Evolutionary conservation across 2,329 filamentous ascomycete genomes (phyloP).

Genomic region (Elsinoe perseae): DNA sequence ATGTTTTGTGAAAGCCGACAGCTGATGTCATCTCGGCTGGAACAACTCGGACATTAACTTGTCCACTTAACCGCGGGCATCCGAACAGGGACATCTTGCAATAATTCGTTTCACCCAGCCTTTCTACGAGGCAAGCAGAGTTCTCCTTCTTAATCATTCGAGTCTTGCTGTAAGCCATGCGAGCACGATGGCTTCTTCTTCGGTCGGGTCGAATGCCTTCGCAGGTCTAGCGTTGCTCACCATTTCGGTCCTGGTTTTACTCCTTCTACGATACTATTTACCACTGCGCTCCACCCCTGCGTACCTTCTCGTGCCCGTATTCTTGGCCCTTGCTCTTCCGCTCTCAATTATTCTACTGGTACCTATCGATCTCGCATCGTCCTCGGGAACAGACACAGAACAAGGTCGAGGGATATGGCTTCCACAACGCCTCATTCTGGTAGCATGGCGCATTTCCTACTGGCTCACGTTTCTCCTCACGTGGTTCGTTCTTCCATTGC

Average conservation of each 20-base stretch:
- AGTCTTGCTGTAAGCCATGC: background rate
- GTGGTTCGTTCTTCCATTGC: slow-evolving; percentile 87
- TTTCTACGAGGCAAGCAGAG: background rate
- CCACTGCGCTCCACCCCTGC: slow-evolving; percentile 83
- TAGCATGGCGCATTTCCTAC: slow-evolving; percentile 91
- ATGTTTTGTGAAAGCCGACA: too few relatives aligned
- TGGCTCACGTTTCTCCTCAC: slow-evolving; percentile 95
- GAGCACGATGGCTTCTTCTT: slow-evolving; percentile 44
- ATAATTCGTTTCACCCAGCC: background rate
- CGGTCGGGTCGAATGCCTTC: slow-evolving; percentile 74
- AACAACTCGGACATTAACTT: background rate
- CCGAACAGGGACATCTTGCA: background rate
- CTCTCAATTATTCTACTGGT: slow-evolving; percentile 86
- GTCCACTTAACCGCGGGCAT: background rate
- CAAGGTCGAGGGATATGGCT: slow-evolving; percentile 75
- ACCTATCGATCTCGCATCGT: slow-evolving; percentile 90
- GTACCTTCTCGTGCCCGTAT: slow-evolving; percentile 85
- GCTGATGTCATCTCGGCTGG: slow-evolving; percentile 2
- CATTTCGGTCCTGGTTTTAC: slow-evolving; percentile 68
- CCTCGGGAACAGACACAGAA: slow-evolving; percentile 62
- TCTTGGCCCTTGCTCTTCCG: slow-evolving; percentile 89
- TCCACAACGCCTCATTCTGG: slow-evolving; percentile 65
- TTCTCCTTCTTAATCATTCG: background rate
- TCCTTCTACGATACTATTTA: slow-evolving; percentile 82
- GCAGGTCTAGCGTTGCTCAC: slow-evolving; percentile 61